A percentile compares a stretch with the other conserved stretches of the same genome.
Conservation (phyloP, 2,329 filamentous ascomycete genomes). For the Diplodia corticola region DNA sequence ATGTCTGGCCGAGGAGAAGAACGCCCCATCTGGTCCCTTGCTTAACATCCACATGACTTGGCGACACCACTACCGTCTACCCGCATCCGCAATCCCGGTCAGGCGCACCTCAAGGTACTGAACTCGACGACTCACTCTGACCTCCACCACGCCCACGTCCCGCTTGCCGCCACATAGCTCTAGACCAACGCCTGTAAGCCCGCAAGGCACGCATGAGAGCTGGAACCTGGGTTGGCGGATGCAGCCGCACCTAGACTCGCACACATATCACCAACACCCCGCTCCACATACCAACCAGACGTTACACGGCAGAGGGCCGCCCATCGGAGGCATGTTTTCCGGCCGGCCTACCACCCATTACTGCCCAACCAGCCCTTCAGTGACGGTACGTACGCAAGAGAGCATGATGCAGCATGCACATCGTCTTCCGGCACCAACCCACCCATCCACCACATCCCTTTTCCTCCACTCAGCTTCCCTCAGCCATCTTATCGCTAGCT, state of each 20-base stretch:
- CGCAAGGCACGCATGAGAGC: background rate
- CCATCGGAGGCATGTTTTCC: background rate
- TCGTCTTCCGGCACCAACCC: background rate
- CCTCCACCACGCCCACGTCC: background rate
- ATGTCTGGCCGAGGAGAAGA: background rate
- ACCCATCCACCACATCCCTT: background rate
- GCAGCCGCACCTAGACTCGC: background rate
- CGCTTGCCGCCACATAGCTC: background rate
- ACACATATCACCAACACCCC: background rate
- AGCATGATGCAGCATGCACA: background rate
- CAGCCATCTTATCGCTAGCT: too few species aligned
- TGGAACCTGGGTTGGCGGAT: background rate
- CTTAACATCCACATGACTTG: background rate
- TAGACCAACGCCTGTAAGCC: constrained; percentile 3
- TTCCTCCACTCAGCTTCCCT: background rate
- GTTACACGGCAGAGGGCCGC: background rate
- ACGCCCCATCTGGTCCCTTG: background rate
- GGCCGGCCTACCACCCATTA: background rate
- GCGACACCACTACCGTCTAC: background rate
- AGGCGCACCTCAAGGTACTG: background rate
- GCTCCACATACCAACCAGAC: constrained; percentile 2
- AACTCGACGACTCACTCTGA: background rate
- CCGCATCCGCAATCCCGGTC: background rate
- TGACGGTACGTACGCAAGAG: background rate
- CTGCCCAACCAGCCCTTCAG: background rate